Base-by-base conservation (phyloP, 805 yeast species). In the Barnettozyma californica region DNA sequence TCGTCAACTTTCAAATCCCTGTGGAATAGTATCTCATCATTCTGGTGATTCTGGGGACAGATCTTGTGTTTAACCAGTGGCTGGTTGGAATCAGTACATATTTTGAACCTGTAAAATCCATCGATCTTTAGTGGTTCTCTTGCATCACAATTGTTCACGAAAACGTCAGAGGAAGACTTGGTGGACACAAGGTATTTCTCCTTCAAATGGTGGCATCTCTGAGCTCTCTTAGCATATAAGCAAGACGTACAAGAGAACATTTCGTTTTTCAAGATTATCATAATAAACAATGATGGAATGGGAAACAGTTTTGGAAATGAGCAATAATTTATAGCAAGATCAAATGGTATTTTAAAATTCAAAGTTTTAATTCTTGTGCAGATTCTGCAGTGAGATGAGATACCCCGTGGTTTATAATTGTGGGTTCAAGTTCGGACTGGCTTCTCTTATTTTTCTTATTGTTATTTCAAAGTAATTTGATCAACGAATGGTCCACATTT, bases 11-110 rank as follows among this genome's bases (percentile, higher is more conserved):
- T 23, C 42, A 53, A 41, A 9, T 36, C 29, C 31, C 23, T 44
- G 23, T 50, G 49, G 33, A 54, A 54, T 4, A 54, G 42, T 9
- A 54, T 35, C 35, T 52, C 58, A 23, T 53, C 45, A 39, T 48
- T 51, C 6, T 18, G 40, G 20, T 50, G 49, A 10, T 38, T 34
- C 6, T 42, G 40, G 1, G 50, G 45, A 4, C 14, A 44, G 7
- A 51, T 44, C 26, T 38, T 39, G 31, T 44, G 39, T 18, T 42
- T 46, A 19, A 45, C 41, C 3, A 39, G 18, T 21, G 53, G 51
- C 6, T 20, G 25, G 27, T 40, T 19, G 7, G n/a, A 19, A 9
- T 13, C 14, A 14, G 44, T 40, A 9, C 33, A 13, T 16, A 43
- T 27, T 35, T 39, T 47, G 10, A 44, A 27, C 27, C 50, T 26